Evolutionary conservation across 2,329 filamentous ascomycete genomes (phyloP).

Genomic region (Trichoderma guizhouense): DNA sequence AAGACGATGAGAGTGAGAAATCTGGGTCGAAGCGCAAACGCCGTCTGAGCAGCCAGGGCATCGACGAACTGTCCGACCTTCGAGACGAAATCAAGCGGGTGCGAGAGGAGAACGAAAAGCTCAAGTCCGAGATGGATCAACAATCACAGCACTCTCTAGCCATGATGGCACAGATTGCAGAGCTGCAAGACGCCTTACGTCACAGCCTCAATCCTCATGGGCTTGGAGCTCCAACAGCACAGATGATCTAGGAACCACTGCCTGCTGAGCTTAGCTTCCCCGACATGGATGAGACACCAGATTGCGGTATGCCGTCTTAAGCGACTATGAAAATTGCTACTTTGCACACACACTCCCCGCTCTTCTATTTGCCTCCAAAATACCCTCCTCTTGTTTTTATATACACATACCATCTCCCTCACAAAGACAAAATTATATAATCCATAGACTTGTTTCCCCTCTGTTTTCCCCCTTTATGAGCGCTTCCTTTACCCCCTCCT

Average conservation of each 20-base stretch:
- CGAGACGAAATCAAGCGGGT: slow-evolving; percentile 65
- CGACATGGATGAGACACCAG: neutral
- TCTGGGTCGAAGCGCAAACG: slow-evolving; percentile 49
- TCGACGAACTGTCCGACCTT: slow-evolving; percentile 51
- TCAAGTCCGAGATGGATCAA: slow-evolving; percentile 48
- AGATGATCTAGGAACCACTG: slow-evolving; percentile 36
- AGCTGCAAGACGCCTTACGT: slow-evolving; percentile 43
- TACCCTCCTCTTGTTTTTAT: neutral
- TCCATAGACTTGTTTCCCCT: slow-evolving; percentile 7
- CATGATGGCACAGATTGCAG: slow-evolving; percentile 49
- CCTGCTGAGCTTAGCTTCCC: slow-evolving; percentile 1
- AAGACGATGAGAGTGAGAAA: slow-evolving; percentile 47
- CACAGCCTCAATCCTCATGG: slow-evolving; percentile 32
- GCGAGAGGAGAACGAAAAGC: slow-evolving; percentile 60
- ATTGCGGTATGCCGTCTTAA: neutral
- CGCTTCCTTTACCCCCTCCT: neutral
- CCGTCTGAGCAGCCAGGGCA: slow-evolving; percentile 29
- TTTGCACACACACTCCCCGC: neutral
- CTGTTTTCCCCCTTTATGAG: neutral
- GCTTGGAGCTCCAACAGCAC: slow-evolving; percentile 38
- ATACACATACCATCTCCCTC: neutral
- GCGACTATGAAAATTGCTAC: neutral
- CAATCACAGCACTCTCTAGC: slow-evolving; percentile 45
- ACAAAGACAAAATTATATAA: slow-evolving; percentile 2
- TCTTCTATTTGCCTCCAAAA: neutral